phyloP scores from a whole-genome alignment of 176 grass and related monocot genomes.

The Pontederia paniculata region DNA sequence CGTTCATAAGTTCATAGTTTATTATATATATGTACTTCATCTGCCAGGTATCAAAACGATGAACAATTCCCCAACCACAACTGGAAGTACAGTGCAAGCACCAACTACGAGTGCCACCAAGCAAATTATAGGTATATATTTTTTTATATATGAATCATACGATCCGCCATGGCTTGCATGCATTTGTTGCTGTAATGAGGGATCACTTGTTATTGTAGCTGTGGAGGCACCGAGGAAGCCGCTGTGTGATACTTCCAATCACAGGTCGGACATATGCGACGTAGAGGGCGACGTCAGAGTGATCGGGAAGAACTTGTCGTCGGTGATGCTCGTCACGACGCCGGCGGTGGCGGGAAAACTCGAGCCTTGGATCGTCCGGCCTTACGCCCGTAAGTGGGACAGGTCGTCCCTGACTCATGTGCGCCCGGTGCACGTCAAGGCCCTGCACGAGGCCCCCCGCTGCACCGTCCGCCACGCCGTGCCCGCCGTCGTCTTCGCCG shows the following conservation, averaged over 20 bases:
- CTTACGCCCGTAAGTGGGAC: constrained; percentile 82
- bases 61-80: too few relatives aligned
- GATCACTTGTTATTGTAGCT: not conserved
- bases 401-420: constrained; percentile 36
- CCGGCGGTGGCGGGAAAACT: constrained; percentile 20
- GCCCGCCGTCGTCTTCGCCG: constrained; percentile 55
- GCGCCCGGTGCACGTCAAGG: constrained; percentile 53
- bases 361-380: constrained; percentile 52
- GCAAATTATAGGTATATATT: too few relatives aligned
- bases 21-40: too few relatives aligned
- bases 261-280: constrained; percentile 6
- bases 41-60: too few relatives aligned
- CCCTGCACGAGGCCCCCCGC: constrained; percentile 26
- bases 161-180: too few relatives aligned
- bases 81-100: too few relatives aligned
- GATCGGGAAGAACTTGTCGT: constrained; percentile 38
- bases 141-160: too few relatives aligned
- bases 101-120: too few relatives aligned
- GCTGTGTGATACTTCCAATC: not conserved
- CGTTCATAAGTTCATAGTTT: too few relatives aligned
- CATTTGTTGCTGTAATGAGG: too few relatives aligned
- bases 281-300: constrained; percentile 32
- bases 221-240: not conserved
- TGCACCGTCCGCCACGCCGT: constrained; percentile 56
- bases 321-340: constrained; percentile 46